phyloP scores from a whole-genome alignment of 2,329 filamentous ascomycete species.

The Corniculantispora saksenae region DNA sequence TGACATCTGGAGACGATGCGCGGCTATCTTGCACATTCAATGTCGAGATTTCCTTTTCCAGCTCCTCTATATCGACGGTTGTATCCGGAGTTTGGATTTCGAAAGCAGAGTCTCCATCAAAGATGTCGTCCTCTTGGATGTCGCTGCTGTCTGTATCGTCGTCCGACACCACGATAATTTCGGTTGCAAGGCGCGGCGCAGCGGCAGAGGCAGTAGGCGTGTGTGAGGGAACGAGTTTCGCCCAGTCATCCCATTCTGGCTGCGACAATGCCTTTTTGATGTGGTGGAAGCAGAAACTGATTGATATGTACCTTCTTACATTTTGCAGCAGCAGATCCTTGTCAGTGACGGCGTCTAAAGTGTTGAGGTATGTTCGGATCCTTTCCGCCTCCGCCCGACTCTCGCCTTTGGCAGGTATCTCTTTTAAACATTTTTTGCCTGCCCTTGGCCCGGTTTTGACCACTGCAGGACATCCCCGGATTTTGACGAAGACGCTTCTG shows the following conservation, averaged over 20 bases:
- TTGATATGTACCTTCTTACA: not conserved
- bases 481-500: not conserved
- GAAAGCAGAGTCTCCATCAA: not conserved
- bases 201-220: not conserved
- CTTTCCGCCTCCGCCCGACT: not conserved
- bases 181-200: not conserved
- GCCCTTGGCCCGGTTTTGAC: not conserved
- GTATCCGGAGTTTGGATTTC: not conserved
- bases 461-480: not conserved
- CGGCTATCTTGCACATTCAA: not conserved
- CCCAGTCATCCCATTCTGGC: not conserved
- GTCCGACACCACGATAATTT: not conserved
- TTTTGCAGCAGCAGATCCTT: not conserved
- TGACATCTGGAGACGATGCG: not conserved
- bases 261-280: not conserved
- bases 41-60: not conserved
- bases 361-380: not conserved
- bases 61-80: not conserved
- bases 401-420: not conserved
- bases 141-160: not conserved
- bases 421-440: not conserved
- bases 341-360: not conserved
- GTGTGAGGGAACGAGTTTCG: not conserved
- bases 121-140: not conserved
- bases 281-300: not conserved